Conservation (phyloP, 1,284 basidiomycete genomes). For the Leucoagaricus sp. region DNA sequence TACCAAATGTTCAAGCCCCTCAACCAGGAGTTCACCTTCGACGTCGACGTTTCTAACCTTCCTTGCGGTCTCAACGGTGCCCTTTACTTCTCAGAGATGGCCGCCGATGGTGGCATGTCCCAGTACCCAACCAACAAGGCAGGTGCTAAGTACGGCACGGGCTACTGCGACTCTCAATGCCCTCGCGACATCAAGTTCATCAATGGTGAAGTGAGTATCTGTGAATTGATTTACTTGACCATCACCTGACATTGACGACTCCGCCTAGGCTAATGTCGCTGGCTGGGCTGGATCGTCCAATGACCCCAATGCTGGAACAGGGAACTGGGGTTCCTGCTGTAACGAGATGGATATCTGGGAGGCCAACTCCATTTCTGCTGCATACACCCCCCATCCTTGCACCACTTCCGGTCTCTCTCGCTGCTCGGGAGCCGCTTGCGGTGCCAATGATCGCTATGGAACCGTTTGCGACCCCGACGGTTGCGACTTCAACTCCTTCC, state of each 20-base stretch:
- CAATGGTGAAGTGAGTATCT: slow-evolving; percentile 14
- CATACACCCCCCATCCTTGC: slow-evolving; percentile 19
- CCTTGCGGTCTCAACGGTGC: slow-evolving; percentile 19
- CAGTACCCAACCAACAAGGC: slow-evolving; percentile 15
- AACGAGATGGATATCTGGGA: slow-evolving; percentile 21
- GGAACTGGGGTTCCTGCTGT: slow-evolving; percentile 17
- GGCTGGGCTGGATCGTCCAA: slow-evolving; percentile 14
- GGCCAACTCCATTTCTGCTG: slow-evolving; percentile 16
- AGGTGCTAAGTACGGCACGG: slow-evolving; percentile 21
- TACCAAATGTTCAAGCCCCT: slow-evolving; percentile 16
- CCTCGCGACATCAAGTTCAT: slow-evolving; percentile 20
- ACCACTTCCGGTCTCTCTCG: slow-evolving; percentile 7
- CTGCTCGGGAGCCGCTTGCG: slow-evolving; percentile 11
- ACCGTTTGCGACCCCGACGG: slow-evolving; percentile 19
- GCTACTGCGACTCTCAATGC: slow-evolving; percentile 20
- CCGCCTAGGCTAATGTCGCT: slow-evolving; percentile 14
- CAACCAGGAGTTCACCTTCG: slow-evolving; percentile 18
- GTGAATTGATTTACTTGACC: neutral
- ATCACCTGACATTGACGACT: neutral
- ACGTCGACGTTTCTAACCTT: slow-evolving; percentile 18
- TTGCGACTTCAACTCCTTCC: slow-evolving; percentile 20
- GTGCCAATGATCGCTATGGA: slow-evolving; percentile 7
- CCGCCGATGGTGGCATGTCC: slow-evolving; percentile 16
- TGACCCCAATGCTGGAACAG: slow-evolving; percentile 18
- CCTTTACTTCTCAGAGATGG: slow-evolving; percentile 20